Conservation (phyloP, 495 filamentous ascomycete genomes). For the Darksidea phi region DNA sequence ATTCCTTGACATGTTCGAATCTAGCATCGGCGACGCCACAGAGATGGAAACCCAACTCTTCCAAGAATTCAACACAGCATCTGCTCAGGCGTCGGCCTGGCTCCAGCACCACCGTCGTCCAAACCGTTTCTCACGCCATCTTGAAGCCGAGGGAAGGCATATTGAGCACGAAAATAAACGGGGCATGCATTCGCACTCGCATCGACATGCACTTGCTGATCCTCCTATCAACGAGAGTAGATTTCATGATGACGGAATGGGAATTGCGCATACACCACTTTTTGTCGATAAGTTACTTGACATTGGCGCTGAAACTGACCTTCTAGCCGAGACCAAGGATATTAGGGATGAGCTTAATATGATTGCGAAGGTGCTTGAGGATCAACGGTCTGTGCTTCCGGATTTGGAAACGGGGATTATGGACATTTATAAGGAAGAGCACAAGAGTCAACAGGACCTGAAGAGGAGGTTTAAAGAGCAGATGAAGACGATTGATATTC, state of each 20-base stretch:
- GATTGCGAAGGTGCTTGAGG: conserved; percentile 60
- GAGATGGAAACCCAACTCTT: conserved; percentile 65
- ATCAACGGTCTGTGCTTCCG: conserved; percentile 56
- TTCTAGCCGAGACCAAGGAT: conserved; percentile 67
- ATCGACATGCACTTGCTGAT: conserved; percentile 12
- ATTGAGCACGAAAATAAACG: conserved; percentile 42
- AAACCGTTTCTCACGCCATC: conserved; percentile 40
- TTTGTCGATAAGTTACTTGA: conserved; percentile 67
- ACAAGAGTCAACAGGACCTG: conserved; percentile 50
- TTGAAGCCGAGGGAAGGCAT: conserved; percentile 29
- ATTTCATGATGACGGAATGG: conserved; percentile 32
- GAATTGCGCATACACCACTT: conserved; percentile 39
- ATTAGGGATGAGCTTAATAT: conserved; percentile 74
- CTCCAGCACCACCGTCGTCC: conserved; percentile 59
- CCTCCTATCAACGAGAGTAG: conserved; percentile 33
- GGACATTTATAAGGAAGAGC: conserved; percentile 53
- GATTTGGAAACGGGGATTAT: conserved; percentile 54
- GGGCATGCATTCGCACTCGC: conserved; percentile 37
- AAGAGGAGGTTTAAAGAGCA: conserved; percentile 61
- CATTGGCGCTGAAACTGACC: conserved; percentile 65
- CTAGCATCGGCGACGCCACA: conserved; percentile 62
- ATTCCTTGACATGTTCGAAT: conserved; percentile 73
- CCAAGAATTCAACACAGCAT: conserved; percentile 61
- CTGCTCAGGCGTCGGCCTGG: conserved; percentile 60
- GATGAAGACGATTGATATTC: conserved; percentile 59